Evolutionary conservation across 345 rosid species (phyloP).

Genomic region (Eutrema yunnanense): DNA sequence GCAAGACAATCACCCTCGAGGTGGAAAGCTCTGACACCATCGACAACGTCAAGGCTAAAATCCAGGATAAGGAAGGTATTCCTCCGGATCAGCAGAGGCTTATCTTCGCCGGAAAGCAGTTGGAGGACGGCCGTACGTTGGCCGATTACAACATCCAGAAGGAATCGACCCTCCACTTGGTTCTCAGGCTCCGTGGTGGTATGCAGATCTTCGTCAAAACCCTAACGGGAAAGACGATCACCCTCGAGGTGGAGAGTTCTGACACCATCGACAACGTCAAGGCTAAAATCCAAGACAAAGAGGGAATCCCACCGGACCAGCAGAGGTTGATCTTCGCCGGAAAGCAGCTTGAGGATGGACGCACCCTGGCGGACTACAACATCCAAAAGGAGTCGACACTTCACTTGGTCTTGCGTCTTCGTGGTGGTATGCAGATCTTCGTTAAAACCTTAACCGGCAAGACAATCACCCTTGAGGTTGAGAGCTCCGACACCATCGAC

Average conservation of each 20-base stretch:
- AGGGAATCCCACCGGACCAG: slow-evolving; percentile 32
- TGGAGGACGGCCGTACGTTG: neutral
- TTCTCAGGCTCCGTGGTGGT: slow-evolving; percentile 6
- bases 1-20: slow-evolving; percentile 14
- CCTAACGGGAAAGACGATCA: slow-evolving; percentile 31
- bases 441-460: slow-evolving; percentile 37
- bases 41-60: slow-evolving; percentile 10
- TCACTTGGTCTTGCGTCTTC: slow-evolving; percentile 20
- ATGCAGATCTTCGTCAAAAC: slow-evolving; percentile 29
- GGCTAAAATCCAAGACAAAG: slow-evolving; percentile 36
- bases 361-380: slow-evolving; percentile 28
- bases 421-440: slow-evolving; percentile 43
- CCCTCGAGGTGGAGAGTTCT: slow-evolving; percentile 31
- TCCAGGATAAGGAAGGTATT: slow-evolving; percentile 7
- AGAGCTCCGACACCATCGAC: slow-evolving; percentile 38
- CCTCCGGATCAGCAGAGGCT: slow-evolving; percentile 18
- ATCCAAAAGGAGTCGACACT: slow-evolving; percentile 35
- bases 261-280: slow-evolving; percentile 38
- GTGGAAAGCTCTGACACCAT: slow-evolving; percentile 14
- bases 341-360: slow-evolving; percentile 27
- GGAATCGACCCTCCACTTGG: neutral
- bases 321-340: slow-evolving; percentile 30
- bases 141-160: slow-evolving; percentile 16
- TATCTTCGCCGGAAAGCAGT: slow-evolving; percentile 10
- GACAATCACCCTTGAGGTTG: slow-evolving; percentile 35